phyloP scores from a whole-genome alignment of 352 stramenopile species.

The Thalassiosira livingstoniorum region DNA sequence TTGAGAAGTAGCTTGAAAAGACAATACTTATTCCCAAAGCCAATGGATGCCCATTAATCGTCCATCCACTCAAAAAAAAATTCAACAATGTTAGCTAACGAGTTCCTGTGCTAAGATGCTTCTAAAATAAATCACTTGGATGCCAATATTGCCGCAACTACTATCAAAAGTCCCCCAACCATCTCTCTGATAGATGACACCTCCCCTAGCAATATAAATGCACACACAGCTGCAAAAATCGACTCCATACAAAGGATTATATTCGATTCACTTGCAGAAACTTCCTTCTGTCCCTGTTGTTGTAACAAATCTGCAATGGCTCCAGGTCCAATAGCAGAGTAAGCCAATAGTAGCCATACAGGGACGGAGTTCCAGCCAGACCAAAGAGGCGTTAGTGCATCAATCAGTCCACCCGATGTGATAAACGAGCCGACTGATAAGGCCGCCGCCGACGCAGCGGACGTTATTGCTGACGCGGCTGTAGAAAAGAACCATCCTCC shows the following conservation, averaged over 20 bases:
- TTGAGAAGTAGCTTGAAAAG: too few relatives aligned
- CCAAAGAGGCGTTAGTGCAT: slow-evolving; percentile 55
- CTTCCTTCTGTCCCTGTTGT: slow-evolving; percentile 65
- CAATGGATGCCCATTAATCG: too few relatives aligned
- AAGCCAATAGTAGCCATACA: slow-evolving; percentile 62
- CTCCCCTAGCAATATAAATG: slow-evolving; percentile 66
- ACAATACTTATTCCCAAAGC: too few relatives aligned
- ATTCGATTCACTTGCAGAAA: slow-evolving; percentile 72
- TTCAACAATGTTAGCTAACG: too few relatives aligned
- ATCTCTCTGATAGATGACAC: slow-evolving; percentile 61
- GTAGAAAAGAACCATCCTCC: slow-evolving; percentile 50
- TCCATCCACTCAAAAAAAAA: too few relatives aligned
- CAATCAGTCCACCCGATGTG: slow-evolving; percentile 13
- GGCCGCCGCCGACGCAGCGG: slow-evolving; percentile 9
- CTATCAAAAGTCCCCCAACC: slow-evolving; percentile 63
- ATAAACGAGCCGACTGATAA: slow-evolving; percentile 8
- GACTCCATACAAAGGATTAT: slow-evolving; percentile 72
- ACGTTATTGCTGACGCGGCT: slow-evolving; percentile 25
- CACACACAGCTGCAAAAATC: slow-evolving; percentile 68
- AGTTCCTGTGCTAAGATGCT: too few relatives aligned
- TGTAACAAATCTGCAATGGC: slow-evolving; percentile 73
- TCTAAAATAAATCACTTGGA: slow-evolving; percentile 22
- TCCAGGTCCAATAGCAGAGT: slow-evolving; percentile 66
- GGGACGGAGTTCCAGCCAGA: slow-evolving; percentile 43
- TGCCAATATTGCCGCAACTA: slow-evolving; percentile 61